Base-by-base conservation (phyloP, 2,329 filamentous ascomycete genomes). In the Fusarium sp. region DNA sequence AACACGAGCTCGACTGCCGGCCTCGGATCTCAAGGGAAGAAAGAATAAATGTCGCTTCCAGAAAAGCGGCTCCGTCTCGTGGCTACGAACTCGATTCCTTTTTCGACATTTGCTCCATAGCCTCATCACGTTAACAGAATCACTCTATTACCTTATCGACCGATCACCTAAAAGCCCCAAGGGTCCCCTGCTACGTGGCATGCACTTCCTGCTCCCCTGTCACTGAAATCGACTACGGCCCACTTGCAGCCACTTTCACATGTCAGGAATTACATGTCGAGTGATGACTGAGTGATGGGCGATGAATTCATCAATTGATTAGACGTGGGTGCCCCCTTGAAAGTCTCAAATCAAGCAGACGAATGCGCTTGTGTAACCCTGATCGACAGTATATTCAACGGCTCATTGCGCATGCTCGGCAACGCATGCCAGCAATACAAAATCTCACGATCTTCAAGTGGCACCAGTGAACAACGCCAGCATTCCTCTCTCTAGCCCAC, bases 161-260 rank as follows among this genome's bases (percentile, higher is more conserved):
- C 52, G 71, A 69, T 71, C 52, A 56, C 30, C 35, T 60, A 40
- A 72, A 35, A 67, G 33, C 38, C n/a, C 28, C 63, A 46, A 42
- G 53, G 63, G 64, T 37, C 60, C 72, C 71, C 67, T 59, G 59
- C 47, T 69, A 49, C 56, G 64, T 65, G 71, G 72, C 71, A 74
- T 69, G 72, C 67, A 63, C 70, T 52, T 68, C 54, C 46, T 53
- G 43, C 58, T 65, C 58, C 71, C 71, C 69, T 74, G 74, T 69
- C 62, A 50, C 54, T 64, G 28, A 53, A 52, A 44, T 57, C 52
- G 58, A 57, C 62, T 40, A 50, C 38, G 62, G 40, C 30, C 71
- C 73, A 67, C 73, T 67, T 67, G 69, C 74, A 79, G 79, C 78
- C 79, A 79, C 79, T 76, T 78, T 80, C 79, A 80, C 79, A 80